Percentiles rank a stretch among this genome's conserved stretches.
phyloP scores from a whole-genome alignment of 73 alveolate genomes.

The Blepharisma japonicum region DNA sequence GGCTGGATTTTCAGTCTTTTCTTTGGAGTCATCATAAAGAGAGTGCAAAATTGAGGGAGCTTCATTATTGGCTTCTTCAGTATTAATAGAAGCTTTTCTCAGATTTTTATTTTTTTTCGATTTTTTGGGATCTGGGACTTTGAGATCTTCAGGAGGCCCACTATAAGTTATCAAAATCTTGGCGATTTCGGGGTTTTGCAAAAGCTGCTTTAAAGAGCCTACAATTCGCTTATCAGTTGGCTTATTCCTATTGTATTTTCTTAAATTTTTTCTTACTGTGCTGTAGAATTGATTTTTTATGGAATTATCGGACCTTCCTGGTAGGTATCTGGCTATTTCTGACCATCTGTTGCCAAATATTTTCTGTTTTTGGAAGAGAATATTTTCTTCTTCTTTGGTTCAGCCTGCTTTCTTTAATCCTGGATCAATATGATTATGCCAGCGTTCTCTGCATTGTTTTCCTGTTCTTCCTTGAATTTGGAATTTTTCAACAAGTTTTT shows the following conservation, averaged over 20 bases:
- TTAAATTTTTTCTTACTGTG: slow-evolving; percentile 68
- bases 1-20: no score
- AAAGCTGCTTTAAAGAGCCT: no score
- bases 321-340: slow-evolving; percentile 73
- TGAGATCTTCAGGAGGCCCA: no score
- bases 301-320: slow-evolving; percentile 85
- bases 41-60: no score
- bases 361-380: slow-evolving; percentile 67
- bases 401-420: slow-evolving; percentile 67
- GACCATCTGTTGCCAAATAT: slow-evolving; percentile 86
- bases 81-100: no score
- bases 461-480: slow-evolving; percentile 63
- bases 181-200: no score
- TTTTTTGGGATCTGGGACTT: no score
- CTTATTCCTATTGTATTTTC: slow-evolving; percentile 50
- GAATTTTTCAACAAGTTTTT: slow-evolving; percentile 35
- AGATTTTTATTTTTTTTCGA: no score
- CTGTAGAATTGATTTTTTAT: slow-evolving; percentile 81
- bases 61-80: no score
- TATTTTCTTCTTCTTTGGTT: slow-evolving; percentile 75
- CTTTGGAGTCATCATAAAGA: no score
- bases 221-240: no score
- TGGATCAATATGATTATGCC: slow-evolving; percentile 88
- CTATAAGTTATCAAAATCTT: no score
- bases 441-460: slow-evolving; percentile 84